Evolutionary conservation across 306 rosid genomes (phyloP), one percentile per base, ranked within the genome.

Genomic region (Abrus precatorius): DNA sequence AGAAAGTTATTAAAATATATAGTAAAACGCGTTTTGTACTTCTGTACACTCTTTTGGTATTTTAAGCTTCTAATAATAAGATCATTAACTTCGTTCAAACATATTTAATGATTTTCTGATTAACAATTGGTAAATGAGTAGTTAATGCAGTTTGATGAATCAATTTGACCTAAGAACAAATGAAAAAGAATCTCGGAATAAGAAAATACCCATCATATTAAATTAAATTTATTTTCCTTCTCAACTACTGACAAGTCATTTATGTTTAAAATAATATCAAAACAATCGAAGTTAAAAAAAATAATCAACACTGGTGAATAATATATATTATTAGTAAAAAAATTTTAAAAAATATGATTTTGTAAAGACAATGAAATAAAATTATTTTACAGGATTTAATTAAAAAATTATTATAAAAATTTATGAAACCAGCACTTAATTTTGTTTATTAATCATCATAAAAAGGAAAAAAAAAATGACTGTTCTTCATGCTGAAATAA

Each of bases 401-500:
- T 20, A 20, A 20, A 20, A 20, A 20, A 20, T 20, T 20, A 20
- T 20, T 20, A 20, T 0, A 20, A 20, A 20, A 20, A 20, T 0
- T 20, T 20, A 20, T 20, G 20, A 20, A 20, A 20, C 20, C 20
- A 20, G 20, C 20, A 20, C 20, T 20, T 20, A 20, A 20, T 20
- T 20, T 20, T 20, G 20, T 20, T 20, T 20, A 20, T 20, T 20
- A 0, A 20, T 20, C 20, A 20, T 20, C 20, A 43, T 43, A 5
- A 43, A 4, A 43, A 5, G 8, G 4, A 43, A 2, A 7, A 43
- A 43, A 43, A 43, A 43, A 43, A 36, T 36, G 3, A 0, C 40
- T 43, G 49, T 41, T 73, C 30, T 73, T 56, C 44, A 57, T 43
- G 56, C 68, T 3, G 56, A 74, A 57, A 73, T 47, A 56, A 57